Conservation (phyloP, 331 rosid species). For the Acacia pycnantha region DNA sequence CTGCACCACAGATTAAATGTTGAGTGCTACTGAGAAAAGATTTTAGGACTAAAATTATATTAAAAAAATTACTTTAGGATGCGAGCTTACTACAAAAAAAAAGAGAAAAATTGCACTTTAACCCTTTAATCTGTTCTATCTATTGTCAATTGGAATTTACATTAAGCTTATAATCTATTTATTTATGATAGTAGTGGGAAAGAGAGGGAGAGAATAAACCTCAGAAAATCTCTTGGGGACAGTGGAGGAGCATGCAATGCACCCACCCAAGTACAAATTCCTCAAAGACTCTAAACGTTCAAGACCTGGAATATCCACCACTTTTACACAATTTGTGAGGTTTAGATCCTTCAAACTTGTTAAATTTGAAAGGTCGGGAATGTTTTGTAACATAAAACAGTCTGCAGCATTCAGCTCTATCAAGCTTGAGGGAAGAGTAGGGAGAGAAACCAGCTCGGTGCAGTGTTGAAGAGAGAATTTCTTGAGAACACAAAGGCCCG, state of each 20-base stretch:
- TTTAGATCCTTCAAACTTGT: conserved; percentile 42
- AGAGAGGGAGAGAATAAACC: conserved; percentile 35
- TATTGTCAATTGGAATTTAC: background rate
- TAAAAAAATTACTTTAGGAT: no score
- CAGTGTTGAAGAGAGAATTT: conserved; percentile 41
- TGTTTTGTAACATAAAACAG: conserved; percentile 44
- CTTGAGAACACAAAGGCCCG: conserved; percentile 45
- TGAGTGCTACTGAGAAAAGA: no score
- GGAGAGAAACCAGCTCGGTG: conserved; percentile 47
- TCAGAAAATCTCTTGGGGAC: conserved; percentile 48
- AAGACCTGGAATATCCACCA: conserved; percentile 61
- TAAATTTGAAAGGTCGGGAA: conserved; percentile 50
- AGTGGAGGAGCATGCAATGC: conserved; percentile 45
- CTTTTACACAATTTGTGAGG: conserved; percentile 52
- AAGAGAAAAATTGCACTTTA: no score
- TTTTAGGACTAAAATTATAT: no score
- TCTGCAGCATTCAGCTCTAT: conserved; percentile 39
- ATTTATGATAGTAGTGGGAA: background rate
- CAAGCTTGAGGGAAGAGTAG: conserved; percentile 70
- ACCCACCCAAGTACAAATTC: conserved; percentile 48
- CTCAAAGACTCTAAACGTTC: conserved; percentile 61
- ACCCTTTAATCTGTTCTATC: background rate
- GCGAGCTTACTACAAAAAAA: no score
- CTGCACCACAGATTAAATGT: no score
- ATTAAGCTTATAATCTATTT: background rate